Evolutionary conservation across 78 protist genomes (phyloP).

Genomic region (Monocercomonoides exilis): DNA sequence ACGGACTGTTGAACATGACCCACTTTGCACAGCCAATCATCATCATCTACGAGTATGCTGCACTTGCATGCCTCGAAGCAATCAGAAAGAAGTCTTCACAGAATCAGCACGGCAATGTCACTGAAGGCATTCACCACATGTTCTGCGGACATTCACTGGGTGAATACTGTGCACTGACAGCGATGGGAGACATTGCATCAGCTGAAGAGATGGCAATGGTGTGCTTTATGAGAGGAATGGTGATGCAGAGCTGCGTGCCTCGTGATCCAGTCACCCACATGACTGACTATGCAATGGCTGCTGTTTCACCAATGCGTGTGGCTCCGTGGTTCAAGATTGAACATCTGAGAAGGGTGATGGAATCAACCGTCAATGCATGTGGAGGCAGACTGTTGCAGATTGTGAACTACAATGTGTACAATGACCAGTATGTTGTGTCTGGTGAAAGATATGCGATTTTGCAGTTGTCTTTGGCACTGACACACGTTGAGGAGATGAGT

Average conservation of each 20-base stretch:
- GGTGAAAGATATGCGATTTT: conserved; percentile 37
- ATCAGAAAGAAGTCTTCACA: too few relatives aligned
- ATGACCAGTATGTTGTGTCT: conserved; percentile 51
- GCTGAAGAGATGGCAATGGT: conserved; percentile 34
- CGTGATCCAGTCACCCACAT: conserved; percentile 34
- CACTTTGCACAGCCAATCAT: conserved; percentile 64
- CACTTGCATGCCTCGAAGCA: conserved; percentile 31
- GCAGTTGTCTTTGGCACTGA: conserved; percentile 21
- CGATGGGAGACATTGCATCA: conserved; percentile 28
- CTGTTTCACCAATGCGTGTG: conserved; percentile 47
- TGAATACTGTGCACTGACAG: conserved; percentile 50
- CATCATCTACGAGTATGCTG: conserved; percentile 37
- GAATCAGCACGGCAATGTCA: conserved; percentile 30
- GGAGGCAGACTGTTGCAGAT: conserved; percentile 31
- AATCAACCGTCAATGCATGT: neutral
- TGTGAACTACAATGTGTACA: conserved; percentile 55
- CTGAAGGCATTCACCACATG: neutral
- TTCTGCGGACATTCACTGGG: conserved; percentile 65
- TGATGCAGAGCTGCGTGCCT: conserved; percentile 49
- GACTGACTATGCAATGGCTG: conserved; percentile 52
- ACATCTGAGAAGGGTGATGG: neutral
- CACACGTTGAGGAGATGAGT: conserved; percentile 1
- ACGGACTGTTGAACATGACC: conserved; percentile 51
- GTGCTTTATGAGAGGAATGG: conserved; percentile 48
- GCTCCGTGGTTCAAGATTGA: neutral